Conservation (phyloP, 306 rosid species). For the Vigna mungo region DNA sequence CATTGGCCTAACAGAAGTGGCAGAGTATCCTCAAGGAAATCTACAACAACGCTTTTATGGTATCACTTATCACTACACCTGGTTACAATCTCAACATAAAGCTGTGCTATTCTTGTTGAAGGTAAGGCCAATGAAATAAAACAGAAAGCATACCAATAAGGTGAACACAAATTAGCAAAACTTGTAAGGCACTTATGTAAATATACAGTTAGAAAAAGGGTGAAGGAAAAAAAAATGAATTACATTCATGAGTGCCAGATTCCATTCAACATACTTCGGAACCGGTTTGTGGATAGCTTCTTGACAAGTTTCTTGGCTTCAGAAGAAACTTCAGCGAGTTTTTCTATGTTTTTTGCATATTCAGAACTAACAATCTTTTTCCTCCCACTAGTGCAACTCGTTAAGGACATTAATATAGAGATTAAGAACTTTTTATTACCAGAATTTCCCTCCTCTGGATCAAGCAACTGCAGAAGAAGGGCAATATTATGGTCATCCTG, state of each 20-base stretch:
- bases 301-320: constrained; percentile 90
- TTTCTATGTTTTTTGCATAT: constrained; percentile 77
- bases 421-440: constrained; percentile 71
- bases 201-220: constrained; percentile 61
- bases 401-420: constrained; percentile 75
- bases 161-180: constrained; percentile 49
- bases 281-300: constrained; percentile 75
- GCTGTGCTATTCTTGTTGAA: constrained; percentile 48
- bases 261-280: constrained; percentile 77
- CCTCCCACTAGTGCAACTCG: constrained; percentile 79
- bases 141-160: constrained; percentile 37
- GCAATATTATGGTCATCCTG: constrained; percentile 80
- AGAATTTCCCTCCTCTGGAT: constrained; percentile 68
- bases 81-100: constrained; percentile 55
- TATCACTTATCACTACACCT: constrained; percentile 49
- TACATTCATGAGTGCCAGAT: constrained; percentile 83
- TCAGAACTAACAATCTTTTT: constrained; percentile 81
- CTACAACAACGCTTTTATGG: constrained; percentile 52
- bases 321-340: constrained; percentile 71
- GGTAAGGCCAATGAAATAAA: constrained; percentile 38
- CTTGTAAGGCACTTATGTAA: constrained; percentile 56
- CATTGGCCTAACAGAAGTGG: constrained; percentile 40
- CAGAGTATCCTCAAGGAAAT: constrained; percentile 46
- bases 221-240: constrained; percentile 40
- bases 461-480: constrained; percentile 73